These are phyloP conservation scores for Coleophoma crateriformis DNA, from an alignment of 2,329 filamentous ascomycete species.

Conservation along the genomic window DNA sequence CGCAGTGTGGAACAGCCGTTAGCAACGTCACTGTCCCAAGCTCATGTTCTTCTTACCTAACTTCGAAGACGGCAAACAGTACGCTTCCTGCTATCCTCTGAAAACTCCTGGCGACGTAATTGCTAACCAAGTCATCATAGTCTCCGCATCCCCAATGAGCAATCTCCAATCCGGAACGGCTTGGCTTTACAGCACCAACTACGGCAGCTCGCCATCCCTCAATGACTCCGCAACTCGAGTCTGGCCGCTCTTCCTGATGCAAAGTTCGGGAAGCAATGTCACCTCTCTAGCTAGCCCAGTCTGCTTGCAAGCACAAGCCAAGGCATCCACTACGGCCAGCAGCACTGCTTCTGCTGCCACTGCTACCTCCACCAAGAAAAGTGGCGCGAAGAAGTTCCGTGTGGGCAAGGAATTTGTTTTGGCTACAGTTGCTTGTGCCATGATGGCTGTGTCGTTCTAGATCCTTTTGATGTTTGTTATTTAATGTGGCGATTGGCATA, in stretches of 20 bases:
- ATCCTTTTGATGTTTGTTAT: too few species aligned
- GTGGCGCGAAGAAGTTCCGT: too few species aligned
- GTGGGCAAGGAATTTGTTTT: too few species aligned
- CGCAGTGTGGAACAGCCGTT: not conserved
- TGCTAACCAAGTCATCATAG: not conserved
- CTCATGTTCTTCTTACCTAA: not conserved
- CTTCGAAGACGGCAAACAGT: not conserved
- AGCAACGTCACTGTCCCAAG: not conserved
- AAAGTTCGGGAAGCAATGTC: not conserved
- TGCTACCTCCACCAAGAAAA: not conserved
- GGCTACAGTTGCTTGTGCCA: too few species aligned
- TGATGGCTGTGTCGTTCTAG: too few species aligned
- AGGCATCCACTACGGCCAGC: not conserved
- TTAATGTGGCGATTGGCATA: too few species aligned
- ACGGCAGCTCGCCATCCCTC: not conserved
- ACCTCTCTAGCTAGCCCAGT: not conserved
- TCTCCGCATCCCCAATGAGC: not conserved
- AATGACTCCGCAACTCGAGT: not conserved
- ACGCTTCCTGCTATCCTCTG: not conserved
- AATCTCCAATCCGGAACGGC: not conserved
- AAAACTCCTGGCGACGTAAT: too few species aligned
- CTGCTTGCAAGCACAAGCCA: not conserved
- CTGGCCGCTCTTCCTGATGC: not conserved
- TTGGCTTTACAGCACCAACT: not conserved
- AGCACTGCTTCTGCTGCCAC: not conserved